Percentiles rank a stretch among this genome's conserved stretches.
phyloP scores from a whole-genome alignment of 2,329 filamentous ascomycete genomes.

The Botryotinia narcissicola region DNA sequence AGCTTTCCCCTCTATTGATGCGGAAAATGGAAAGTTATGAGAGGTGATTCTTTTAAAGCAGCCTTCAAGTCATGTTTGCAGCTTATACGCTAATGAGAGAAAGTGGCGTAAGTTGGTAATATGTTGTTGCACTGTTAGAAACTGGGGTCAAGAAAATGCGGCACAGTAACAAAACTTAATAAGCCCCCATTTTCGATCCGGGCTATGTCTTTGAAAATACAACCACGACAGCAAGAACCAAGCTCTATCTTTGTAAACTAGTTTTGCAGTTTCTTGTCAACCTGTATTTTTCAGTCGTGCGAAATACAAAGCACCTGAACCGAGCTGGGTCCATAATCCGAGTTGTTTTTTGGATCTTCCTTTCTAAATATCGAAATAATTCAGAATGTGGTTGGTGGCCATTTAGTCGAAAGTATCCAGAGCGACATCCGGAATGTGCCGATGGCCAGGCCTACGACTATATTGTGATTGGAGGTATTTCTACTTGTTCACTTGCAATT shows the following conservation, averaged over 20 bases:
- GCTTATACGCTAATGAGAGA: background rate
- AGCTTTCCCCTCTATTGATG: too few species aligned
- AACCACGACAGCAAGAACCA: background rate
- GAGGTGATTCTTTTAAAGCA: too few species aligned
- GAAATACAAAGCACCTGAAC: background rate
- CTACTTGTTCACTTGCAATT: background rate
- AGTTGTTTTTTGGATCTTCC: background rate
- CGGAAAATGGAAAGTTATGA: too few species aligned
- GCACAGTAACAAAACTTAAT: background rate
- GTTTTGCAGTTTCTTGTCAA: background rate
- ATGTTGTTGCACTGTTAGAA: background rate
- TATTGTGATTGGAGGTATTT: constrained; percentile 6
- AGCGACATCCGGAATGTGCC: background rate
- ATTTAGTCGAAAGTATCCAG: background rate
- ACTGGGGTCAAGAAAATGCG: background rate
- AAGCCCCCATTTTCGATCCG: too few species aligned
- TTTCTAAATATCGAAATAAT: background rate
- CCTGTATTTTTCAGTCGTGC: background rate
- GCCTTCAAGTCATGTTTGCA: background rate
- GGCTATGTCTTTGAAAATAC: background rate
- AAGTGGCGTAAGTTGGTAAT: background rate
- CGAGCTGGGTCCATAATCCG: accelerated
- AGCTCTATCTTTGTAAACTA: background rate
- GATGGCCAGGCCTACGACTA: background rate
- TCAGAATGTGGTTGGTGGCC: background rate